phyloP scores from a whole-genome alignment of 2,329 filamentous ascomycete species.

The Furcasterigmium sp. region DNA sequence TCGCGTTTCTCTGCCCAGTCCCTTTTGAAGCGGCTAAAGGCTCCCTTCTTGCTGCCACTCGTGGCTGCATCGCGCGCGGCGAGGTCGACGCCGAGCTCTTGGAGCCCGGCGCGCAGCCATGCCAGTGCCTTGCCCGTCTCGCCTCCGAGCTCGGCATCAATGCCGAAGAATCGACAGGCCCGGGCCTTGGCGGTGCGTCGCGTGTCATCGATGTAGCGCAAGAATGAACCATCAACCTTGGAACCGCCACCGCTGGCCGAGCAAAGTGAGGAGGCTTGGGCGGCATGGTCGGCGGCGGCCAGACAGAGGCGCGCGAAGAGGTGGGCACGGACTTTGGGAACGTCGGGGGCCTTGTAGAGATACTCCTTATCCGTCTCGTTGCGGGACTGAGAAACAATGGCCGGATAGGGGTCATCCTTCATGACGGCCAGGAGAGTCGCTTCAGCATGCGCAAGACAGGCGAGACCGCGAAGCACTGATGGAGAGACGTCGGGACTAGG shows the following conservation, averaged over 20 bases:
- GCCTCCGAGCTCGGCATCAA: conserved; percentile 79
- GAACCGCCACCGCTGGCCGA: conserved; percentile 25
- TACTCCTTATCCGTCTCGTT: conserved; percentile 85
- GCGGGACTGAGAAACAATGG: conserved; percentile 72
- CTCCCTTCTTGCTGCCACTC: conserved; percentile 41
- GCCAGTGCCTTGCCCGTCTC: conserved; percentile 81
- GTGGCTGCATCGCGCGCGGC: conserved; percentile 27
- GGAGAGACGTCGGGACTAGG: conserved; percentile 51
- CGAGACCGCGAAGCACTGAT: conserved; percentile 48
- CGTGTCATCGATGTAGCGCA: conserved; percentile 72
- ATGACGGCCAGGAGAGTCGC: conserved; percentile 84
- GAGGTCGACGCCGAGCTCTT: conserved; percentile 62
- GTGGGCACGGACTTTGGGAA: conserved; percentile 83
- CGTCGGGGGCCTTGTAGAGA: conserved; percentile 90
- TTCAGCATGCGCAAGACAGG: conserved; percentile 72
- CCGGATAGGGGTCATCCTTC: conserved; percentile 92
- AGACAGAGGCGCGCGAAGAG: conserved; percentile 85
- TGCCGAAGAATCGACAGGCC: conserved; percentile 83
- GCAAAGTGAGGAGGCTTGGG: conserved; percentile 57
- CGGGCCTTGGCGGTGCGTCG: conserved; percentile 72
- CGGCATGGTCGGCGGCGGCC: conserved; percentile 81
- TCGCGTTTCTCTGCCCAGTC: conserved; percentile 74
- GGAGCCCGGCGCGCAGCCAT: conserved; percentile 75
- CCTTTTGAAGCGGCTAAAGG: conserved; percentile 63
- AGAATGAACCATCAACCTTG: conserved; percentile 59